These are phyloP conservation scores for Firmiana major DNA, from an alignment of 345 rosid species.

Conservation along the genomic window DNA sequence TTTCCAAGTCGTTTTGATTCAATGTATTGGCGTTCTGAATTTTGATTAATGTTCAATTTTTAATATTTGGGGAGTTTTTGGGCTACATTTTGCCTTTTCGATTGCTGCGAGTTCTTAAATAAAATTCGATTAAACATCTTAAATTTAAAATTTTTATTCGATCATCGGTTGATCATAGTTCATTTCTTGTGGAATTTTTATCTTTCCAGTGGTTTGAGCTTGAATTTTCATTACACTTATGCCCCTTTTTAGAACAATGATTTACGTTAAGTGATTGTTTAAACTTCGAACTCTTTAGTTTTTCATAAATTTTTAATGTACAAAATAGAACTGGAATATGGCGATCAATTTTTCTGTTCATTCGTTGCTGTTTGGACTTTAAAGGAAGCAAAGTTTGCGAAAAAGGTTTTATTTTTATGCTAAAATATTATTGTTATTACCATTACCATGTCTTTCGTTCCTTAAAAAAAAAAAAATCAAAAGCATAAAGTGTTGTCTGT, in stretches of 20 bases:
- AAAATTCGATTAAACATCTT: neutral
- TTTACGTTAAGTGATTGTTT: too few species aligned
- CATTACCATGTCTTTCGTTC: neutral
- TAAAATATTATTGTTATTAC: neutral
- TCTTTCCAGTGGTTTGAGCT: neutral
- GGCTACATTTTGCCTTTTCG: neutral
- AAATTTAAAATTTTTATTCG: neutral
- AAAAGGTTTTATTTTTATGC: neutral
- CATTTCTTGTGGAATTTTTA: neutral
- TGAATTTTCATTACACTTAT: neutral
- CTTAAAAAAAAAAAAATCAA: too few species aligned
- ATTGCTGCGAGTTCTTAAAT: neutral
- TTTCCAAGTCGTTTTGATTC: neutral
- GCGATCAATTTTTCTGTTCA: neutral
- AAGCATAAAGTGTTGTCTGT: neutral
- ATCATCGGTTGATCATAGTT: neutral
- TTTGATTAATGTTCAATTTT: neutral
- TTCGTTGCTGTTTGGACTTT: neutral
- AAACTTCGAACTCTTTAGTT: too few species aligned
- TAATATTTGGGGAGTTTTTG: neutral
- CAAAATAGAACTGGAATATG: neutral
- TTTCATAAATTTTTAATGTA: neutral
- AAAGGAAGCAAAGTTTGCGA: neutral
- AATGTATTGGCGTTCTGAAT: neutral
- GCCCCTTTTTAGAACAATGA: too few species aligned